Percentiles rank a stretch among this genome's conserved stretches.
Conservation (phyloP, 495 filamentous ascomycete genomes). For the Tuber magnatum region DNA sequence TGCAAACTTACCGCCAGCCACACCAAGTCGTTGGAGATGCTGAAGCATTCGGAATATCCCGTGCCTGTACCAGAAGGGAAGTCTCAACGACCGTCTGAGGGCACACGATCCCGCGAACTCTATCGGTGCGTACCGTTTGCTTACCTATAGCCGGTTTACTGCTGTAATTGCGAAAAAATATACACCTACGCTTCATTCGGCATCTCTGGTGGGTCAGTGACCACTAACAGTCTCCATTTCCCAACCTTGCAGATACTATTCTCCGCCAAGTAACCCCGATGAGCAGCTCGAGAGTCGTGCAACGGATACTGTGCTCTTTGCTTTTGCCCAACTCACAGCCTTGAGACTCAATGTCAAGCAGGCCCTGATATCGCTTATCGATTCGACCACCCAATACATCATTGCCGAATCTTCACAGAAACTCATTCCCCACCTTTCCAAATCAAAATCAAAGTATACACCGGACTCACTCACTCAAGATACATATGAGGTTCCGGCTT, state of each 20-base stretch:
- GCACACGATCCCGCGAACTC: not conserved
- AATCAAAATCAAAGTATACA: conserved; percentile 39
- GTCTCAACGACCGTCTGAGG: not conserved
- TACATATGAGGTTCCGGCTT: conserved; percentile 44
- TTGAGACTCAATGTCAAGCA: conserved; percentile 49
- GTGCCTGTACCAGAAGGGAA: not conserved
- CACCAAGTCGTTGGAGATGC: not conserved
- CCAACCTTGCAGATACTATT: not conserved
- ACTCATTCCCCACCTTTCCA: conserved; percentile 43
- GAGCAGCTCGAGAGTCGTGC: not conserved
- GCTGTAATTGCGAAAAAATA: not conserved
- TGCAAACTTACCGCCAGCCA: not conserved
- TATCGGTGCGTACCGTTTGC: not conserved
- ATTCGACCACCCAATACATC: conserved; percentile 52
- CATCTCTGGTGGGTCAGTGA: not conserved
- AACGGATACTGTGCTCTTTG: conserved; percentile 53
- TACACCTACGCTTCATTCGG: not conserved
- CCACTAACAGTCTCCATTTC: not conserved
- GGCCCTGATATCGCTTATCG: conserved; percentile 53
- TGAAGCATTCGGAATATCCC: not conserved
- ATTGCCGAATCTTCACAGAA: conserved; percentile 55
- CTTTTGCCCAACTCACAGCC: conserved; percentile 55
- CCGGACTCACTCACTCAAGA: conserved; percentile 12
- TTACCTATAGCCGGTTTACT: not conserved
- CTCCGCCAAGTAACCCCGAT: not conserved